A percentile compares a stretch with the other conserved stretches of the same genome.
Evolutionary conservation across 768 basidiomycete genomes (phyloP).

Genomic region (Suillus luteus): DNA sequence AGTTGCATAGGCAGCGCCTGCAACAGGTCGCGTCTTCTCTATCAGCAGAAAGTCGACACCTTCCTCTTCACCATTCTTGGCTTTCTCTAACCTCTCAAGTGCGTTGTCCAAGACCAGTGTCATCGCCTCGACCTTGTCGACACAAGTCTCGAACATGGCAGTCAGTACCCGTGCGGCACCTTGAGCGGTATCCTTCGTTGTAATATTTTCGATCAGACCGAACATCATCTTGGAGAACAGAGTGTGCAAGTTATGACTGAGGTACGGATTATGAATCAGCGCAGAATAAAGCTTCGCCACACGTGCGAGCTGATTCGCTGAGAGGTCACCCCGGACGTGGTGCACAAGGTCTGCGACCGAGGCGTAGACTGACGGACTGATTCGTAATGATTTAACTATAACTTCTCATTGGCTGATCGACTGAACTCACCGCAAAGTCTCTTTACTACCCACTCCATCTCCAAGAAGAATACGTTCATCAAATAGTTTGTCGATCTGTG

Average conservation of each 20-base stretch:
- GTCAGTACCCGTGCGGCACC: constrained; percentile 70
- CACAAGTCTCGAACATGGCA: constrained; percentile 77
- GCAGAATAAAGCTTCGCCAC: constrained; percentile 85
- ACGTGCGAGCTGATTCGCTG: constrained; percentile 69
- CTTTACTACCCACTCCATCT: constrained; percentile 77
- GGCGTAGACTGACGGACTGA: constrained; percentile 77
- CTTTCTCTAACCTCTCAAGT: constrained; percentile 49
- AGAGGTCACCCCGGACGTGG: constrained; percentile 83
- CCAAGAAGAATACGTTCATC: constrained; percentile 91
- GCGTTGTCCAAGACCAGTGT: constrained; percentile 55
- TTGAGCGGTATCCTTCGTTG: constrained; percentile 69
- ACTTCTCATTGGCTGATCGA: not conserved
- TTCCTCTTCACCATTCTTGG: constrained; percentile 40
- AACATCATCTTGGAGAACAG: constrained; percentile 93
- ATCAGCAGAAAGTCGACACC: constrained; percentile 63
- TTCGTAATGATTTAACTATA: constrained; percentile 14
- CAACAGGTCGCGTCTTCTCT: constrained; percentile 85
- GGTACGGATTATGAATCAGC: constrained; percentile 85
- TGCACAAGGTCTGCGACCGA: constrained; percentile 93
- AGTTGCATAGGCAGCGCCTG: constrained; percentile 70
- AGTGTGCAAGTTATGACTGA: constrained; percentile 80
- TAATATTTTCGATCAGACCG: constrained; percentile 81
- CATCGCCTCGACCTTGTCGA: constrained; percentile 84
- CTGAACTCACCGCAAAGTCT: constrained; percentile 69
- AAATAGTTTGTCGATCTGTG: constrained; percentile 85